Base-by-base conservation (phyloP, 805 yeast genomes). In the Suhomyces emberorum region DNA sequence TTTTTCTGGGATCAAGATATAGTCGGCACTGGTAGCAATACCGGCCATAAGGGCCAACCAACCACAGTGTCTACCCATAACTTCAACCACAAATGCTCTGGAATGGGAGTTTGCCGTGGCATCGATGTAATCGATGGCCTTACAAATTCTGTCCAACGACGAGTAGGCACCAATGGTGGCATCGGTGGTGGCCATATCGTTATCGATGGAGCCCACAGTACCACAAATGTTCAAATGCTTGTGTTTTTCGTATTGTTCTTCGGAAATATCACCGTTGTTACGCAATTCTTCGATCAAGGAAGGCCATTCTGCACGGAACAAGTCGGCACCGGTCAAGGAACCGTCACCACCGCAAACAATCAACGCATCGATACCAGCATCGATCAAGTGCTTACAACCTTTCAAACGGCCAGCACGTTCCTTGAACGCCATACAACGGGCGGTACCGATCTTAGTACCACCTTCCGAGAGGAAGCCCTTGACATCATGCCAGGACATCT, bases 21-120 rank as follows among this genome's bases (percentile, higher is more conserved):
- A 84, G 59, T 84, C 95, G 2, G 95, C 91, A 45, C 88, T 78
- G 11, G 88, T 79, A 10, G 88, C 76, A 41, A 84, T 70, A 46
- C 93, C 95, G 12, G 91, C 80, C 83, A 83, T 78, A 43, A 84
- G 65, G 1, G 85, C 91, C 44, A 84, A 70, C 95, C 95, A 84
- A 44, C 95, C 95, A 68, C 95, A 84, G 58, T 84, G 88, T 61
- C 95, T 73, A 42, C 95, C 95, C 95, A 84, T 84, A 14, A 84
- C 95, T 64, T 84, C 95, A 28, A 84, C 79, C 27, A 84, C 86
- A 52, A 84, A 84, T 3, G 91, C 93, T 55, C 95, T 68, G 20
- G 88, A 82, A 58, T 84, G 95, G 1, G 89, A 83, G 35, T 76
- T 75, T 16, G 95, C 95, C 16, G 95, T 84, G 16, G 89, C 88